phyloP scores from a whole-genome alignment of 306 rosid species.

The Trifolium dubium region DNA sequence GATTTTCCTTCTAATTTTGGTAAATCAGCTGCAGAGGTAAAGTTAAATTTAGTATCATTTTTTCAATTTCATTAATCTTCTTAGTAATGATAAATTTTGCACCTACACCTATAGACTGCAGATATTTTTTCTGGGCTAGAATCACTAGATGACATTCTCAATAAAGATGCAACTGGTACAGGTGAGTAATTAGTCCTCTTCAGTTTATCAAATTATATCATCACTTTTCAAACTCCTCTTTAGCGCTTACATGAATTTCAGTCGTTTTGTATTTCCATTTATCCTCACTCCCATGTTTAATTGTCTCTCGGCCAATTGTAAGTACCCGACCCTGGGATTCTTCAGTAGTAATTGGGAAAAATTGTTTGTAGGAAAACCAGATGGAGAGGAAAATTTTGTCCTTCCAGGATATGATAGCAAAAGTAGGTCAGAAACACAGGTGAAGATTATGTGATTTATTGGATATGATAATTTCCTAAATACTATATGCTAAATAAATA shows the following conservation, averaged over 20 bases:
- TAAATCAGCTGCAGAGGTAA: conserved; percentile 63
- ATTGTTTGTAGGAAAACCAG: conserved; percentile 44
- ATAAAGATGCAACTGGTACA: conserved; percentile 50
- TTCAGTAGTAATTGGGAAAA: conserved; percentile 33
- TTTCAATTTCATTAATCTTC: conserved; percentile 23
- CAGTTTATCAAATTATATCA: conserved; percentile 23
- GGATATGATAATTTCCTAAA: conserved; percentile 34
- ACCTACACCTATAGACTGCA: conserved; percentile 55
- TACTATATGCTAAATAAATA: conserved; percentile 32
- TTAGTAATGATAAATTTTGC: conserved; percentile 28
- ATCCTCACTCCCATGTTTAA: conserved; percentile 31
- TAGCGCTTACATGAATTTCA: conserved; percentile 8
- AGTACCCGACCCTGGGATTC: conserved; percentile 31
- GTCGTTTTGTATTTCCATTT: conserved; percentile 21
- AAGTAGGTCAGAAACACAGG: conserved; percentile 42
- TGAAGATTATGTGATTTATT: conserved; percentile 36
- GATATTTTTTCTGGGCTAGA: conserved; percentile 67
- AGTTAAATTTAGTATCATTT: background rate
- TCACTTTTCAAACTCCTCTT: conserved; percentile 6
- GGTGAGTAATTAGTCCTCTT: conserved; percentile 42
- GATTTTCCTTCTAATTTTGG: conserved; percentile 52
- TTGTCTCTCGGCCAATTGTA: conserved; percentile 17
- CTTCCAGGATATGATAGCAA: conserved; percentile 18
- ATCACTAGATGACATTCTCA: conserved; percentile 57
- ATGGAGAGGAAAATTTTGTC: conserved; percentile 42